phyloP scores from a whole-genome alignment of 495 filamentous ascomycete species.

The Aspergillus conjunctus region DNA sequence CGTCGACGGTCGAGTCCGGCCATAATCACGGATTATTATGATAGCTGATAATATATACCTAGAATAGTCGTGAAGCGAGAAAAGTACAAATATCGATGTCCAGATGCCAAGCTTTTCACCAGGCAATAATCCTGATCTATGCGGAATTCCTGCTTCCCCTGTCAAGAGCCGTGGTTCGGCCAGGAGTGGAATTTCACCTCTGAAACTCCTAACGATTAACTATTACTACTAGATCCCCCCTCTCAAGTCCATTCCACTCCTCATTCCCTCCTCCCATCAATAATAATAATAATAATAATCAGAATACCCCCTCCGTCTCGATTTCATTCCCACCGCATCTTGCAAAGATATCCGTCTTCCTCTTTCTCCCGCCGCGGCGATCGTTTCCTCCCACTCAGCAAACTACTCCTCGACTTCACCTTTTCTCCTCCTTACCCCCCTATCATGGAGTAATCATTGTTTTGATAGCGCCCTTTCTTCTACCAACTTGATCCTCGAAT shows the following conservation, averaged over 20 bases:
- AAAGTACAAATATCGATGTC: background rate
- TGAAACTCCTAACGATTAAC: background rate
- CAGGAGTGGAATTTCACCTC: slow-evolving; percentile 19
- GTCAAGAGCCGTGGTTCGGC: slow-evolving; percentile 16
- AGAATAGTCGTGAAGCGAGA: too few relatives aligned
- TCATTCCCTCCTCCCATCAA: slow-evolving; percentile 5
- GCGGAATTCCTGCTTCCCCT: slow-evolving; percentile 17
- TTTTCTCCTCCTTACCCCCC: slow-evolving; percentile 10
- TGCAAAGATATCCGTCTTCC: background rate
- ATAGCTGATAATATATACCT: too few relatives aligned
- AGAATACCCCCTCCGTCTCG: too few relatives aligned
- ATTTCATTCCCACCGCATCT: background rate
- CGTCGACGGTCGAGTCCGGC: too few relatives aligned
- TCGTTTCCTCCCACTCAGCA: background rate
- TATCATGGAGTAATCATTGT: slow-evolving; percentile 26
- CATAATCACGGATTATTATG: too few relatives aligned
- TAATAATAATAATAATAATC: background rate
- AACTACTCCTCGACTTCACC: background rate
- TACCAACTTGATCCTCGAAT: slow-evolving; percentile 7
- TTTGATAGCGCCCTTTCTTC: slow-evolving; percentile 8
- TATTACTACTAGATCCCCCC: background rate
- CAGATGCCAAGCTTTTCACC: slow-evolving; percentile 11
- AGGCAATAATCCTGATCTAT: slow-evolving; percentile 15
- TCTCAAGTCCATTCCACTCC: background rate
- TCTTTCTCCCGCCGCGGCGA: background rate